phyloP scores from a whole-genome alignment of 148 eudicot species.

The Diospyros kaki region DNA sequence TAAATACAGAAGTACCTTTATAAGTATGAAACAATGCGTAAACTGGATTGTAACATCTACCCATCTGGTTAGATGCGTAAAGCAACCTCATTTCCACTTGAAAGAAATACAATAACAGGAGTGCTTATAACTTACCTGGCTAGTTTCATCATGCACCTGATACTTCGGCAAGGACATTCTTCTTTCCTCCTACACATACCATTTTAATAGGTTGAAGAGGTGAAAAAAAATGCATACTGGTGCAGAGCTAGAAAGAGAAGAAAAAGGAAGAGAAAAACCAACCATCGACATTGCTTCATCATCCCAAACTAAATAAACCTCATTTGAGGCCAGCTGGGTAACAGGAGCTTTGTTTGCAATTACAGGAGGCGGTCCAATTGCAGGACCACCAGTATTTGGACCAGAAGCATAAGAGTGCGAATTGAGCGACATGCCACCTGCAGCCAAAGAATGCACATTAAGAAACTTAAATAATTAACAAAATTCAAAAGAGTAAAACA shows the following conservation, averaged over 20 bases:
- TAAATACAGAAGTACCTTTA: slow-evolving; percentile 24
- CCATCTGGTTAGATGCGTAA: slow-evolving; percentile 31
- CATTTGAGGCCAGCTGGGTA: slow-evolving; percentile 68
- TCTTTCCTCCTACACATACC: too few species aligned
- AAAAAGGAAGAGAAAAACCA: slow-evolving; percentile 17
- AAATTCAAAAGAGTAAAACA: too few species aligned
- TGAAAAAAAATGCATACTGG: too few species aligned
- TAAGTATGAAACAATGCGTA: slow-evolving; percentile 20
- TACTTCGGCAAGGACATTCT: slow-evolving; percentile 42
- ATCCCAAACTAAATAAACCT: slow-evolving; percentile 98
- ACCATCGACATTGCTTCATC: slow-evolving; percentile 99
- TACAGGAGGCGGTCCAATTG: slow-evolving; percentile 96
- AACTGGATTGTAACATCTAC: slow-evolving; percentile 30
- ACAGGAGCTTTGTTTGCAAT: slow-evolving; percentile 90
- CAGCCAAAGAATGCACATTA: slow-evolving; percentile 14
- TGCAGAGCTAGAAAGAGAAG: too few species aligned
- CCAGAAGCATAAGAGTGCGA: slow-evolving; percentile 98
- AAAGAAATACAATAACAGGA: slow-evolving; percentile 20
- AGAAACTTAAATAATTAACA: neutral
- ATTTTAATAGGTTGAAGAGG: too few species aligned
- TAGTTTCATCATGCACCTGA: slow-evolving; percentile 99
- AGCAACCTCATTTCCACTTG: slow-evolving; percentile 25
- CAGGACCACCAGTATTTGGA: slow-evolving; percentile 94
- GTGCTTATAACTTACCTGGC: slow-evolving; percentile 92
- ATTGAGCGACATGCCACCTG: slow-evolving; percentile 34